Evolutionary conservation across 1,284 basidiomycete genomes (phyloP), one percentile per base, ranked within the genome.

Genomic region (Sanghuangporus baumii): DNA sequence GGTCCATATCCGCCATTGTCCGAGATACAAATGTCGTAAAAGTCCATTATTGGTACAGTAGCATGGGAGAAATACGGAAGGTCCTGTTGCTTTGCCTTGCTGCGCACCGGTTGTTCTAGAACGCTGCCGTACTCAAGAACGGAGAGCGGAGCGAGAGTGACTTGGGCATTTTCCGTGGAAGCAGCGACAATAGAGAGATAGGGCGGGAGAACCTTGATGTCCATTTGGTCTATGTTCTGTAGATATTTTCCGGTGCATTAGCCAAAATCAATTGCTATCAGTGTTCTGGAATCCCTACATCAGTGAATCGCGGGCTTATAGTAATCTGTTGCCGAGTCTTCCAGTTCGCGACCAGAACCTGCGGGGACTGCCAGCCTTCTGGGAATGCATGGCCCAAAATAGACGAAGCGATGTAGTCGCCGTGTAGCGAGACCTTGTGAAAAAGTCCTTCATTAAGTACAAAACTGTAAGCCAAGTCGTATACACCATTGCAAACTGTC

Each of bases 371-470:
- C 18, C 57, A 34, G 18, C 59, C 63, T 11, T 36, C 55, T 41
- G 48, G 46, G 43, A 46, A 38, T 6, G 52, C 16, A 16, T 58
- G 63, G 40, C 54, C 55, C 20, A 55, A 43, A 47, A 65, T 59
- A 26, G 61, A 62, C n/a, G 61, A 55, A 12, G 61, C 61, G 16
- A 65, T 34, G 20, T 54, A 59, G 16, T 59, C 61, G 16, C 64
- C 64, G 50, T 65, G 60, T 37, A 65, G 38, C 16, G 64, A 62
- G 26, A 65, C 61, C 51, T 65, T 65, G 38, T 65, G 64, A 34
- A 65, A 65, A 37, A 65, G 57, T 7, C 60, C 63, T 18, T 57
- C 59, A 11, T 55, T 47, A 34, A 41, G 38, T 38, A 65, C 16
- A 36, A 57, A 65, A 37, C 38, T 47, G 38, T 61, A 65, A 12